These are phyloP conservation scores for Astragalus glycyphyllos DNA, from an alignment of 306 rosid species.

Conservation along the genomic window DNA sequence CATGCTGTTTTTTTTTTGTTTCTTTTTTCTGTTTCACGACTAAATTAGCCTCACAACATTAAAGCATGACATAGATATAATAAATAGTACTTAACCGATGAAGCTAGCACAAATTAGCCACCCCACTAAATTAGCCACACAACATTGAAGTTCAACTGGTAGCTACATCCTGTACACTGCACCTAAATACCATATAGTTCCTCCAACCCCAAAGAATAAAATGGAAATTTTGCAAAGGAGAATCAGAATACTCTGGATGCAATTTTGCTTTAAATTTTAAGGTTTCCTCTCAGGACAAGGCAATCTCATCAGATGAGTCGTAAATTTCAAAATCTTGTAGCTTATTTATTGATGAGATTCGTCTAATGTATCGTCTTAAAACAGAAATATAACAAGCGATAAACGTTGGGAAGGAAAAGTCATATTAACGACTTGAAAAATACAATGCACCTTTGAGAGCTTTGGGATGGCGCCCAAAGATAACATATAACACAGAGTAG, in stretches of 20 bases:
- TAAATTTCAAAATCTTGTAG: conserved; percentile 33
- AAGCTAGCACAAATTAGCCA: background rate
- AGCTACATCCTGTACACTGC: conserved; percentile 3
- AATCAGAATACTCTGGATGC: conserved; percentile 2
- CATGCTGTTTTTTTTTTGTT: background rate
- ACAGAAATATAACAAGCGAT: conserved; percentile 23
- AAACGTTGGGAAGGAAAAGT: conserved; percentile 20
- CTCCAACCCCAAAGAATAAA: conserved; percentile 16
- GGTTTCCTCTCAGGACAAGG: conserved; percentile 35
- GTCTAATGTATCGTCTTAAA: conserved; percentile 24
- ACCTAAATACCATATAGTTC: conserved; percentile 17
- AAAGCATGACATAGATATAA: conserved; percentile 1
- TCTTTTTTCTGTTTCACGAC: background rate
- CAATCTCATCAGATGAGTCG: conserved; percentile 7
- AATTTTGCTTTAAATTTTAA: conserved; percentile 15
- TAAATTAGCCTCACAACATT: conserved; percentile 6
- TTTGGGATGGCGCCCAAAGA: conserved; percentile 99
- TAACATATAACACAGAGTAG: conserved; percentile 87
- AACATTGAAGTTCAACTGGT: background rate
- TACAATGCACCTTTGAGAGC: conserved; percentile 80
- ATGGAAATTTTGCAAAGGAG: conserved; percentile 19
- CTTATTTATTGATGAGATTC: conserved; percentile 31
- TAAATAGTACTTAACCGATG: conserved; percentile 4
- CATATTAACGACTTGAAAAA: background rate
- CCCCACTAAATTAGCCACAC: too few species aligned